Percentiles rank a stretch among this genome's conserved stretches.
Conservation (phyloP, 805 yeast species). For the Pichia heedii region DNA sequence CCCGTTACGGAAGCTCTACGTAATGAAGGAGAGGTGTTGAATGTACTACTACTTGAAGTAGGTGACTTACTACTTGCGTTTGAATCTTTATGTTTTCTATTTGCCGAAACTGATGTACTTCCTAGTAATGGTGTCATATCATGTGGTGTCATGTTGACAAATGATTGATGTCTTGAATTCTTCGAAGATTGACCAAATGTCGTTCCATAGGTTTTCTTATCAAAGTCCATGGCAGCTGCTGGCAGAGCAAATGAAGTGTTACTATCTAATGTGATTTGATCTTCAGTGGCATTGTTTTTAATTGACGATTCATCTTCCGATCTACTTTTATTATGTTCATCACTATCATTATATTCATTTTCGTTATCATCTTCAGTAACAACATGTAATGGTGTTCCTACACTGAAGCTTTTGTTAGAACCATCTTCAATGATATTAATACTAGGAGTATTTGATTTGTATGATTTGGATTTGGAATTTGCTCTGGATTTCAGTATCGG, state of each 20-base stretch:
- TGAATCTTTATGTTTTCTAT: background rate
- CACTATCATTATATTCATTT: background rate
- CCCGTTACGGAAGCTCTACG: slow-evolving; percentile 21
- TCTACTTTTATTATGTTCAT: too few relatives aligned
- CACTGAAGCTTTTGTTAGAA: background rate
- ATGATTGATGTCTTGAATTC: background rate
- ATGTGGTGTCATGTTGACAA: background rate
- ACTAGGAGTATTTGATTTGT: background rate
- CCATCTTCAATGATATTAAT: too few relatives aligned
- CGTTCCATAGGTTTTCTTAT: slow-evolving; percentile 1
- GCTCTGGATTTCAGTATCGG: background rate
- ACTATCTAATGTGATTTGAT: background rate
- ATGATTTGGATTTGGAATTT: background rate
- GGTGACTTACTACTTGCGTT: too few relatives aligned
- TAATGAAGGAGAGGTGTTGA: background rate
- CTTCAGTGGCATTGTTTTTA: background rate
- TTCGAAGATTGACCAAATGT: background rate
- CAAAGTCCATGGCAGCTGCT: background rate
- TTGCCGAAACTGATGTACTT: background rate
- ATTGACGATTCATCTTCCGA: background rate
- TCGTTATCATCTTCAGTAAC: background rate
- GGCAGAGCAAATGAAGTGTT: slow-evolving; percentile 6
- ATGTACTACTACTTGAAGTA: too few relatives aligned
- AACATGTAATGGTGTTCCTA: background rate
- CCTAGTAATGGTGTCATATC: slow-evolving; percentile 3